These are phyloP conservation scores for Sphaerobolus stellatus DNA, from an alignment of 1,284 basidiomycete genomes.

Conservation along the genomic window DNA sequence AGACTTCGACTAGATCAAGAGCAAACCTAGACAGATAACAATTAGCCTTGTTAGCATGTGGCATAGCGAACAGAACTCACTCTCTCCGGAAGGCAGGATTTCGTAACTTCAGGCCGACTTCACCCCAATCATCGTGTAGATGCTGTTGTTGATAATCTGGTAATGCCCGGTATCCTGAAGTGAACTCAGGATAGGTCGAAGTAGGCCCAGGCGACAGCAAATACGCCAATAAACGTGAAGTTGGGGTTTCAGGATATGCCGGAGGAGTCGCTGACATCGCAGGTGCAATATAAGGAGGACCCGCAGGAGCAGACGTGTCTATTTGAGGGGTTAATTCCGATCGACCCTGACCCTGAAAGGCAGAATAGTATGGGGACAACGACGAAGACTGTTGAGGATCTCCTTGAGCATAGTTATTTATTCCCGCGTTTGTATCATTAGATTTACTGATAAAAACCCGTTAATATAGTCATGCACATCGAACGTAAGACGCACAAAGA, in stretches of 20 bases:
- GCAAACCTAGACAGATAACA: constrained; percentile 60
- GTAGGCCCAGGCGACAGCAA: constrained; percentile 66
- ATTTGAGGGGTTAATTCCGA: background rate
- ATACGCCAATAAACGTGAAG: constrained; percentile 62
- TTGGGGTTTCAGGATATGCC: constrained; percentile 55
- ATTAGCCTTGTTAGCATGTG: background rate
- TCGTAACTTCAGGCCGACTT: constrained; percentile 63
- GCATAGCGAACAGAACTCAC: constrained; percentile 46
- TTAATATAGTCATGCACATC: too few relatives aligned
- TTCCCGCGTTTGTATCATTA: background rate
- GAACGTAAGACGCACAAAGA: too few relatives aligned
- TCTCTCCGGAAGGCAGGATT: constrained; percentile 71
- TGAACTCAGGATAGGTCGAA: constrained; percentile 40
- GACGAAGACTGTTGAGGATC: background rate
- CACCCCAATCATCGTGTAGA: constrained; percentile 58
- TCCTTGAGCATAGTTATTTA: background rate
- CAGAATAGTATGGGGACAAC: background rate
- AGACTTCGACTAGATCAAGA: constrained; percentile 85
- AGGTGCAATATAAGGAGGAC: constrained; percentile 15
- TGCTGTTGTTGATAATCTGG: constrained; percentile 20
- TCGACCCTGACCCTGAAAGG: background rate
- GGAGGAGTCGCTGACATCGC: constrained; percentile 38
- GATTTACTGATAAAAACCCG: background rate
- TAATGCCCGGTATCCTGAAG: constrained; percentile 15
- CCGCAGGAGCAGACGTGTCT: background rate